These are phyloP conservation scores for Aspergillus fumigatiaffinis DNA, from an alignment of 2,329 filamentous ascomycete species.

Conservation along the genomic window DNA sequence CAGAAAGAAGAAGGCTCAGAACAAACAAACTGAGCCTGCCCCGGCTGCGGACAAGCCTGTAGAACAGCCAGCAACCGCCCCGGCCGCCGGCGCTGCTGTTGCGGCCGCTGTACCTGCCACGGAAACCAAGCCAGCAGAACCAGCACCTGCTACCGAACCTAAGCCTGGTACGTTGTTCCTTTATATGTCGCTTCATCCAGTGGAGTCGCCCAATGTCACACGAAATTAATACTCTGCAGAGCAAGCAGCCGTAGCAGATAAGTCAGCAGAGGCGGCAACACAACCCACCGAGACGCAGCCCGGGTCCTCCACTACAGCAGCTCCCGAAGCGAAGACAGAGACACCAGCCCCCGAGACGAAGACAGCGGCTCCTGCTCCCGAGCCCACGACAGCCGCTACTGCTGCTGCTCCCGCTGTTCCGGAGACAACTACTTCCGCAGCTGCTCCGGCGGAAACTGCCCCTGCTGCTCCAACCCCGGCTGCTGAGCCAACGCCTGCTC, in stretches of 20 bases:
- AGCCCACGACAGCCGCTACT: not conserved
- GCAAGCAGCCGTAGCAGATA: slow-evolving; percentile 8
- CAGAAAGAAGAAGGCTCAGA: slow-evolving; percentile 25
- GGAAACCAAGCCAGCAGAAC: slow-evolving; percentile 1
- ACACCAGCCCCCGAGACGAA: slow-evolving; percentile 4
- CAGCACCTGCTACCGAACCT: slow-evolving; percentile 7
- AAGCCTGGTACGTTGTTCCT: slow-evolving; percentile 12
- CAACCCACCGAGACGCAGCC: slow-evolving; percentile 9
- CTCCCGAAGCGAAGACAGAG: slow-evolving; percentile 3
- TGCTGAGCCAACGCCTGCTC: slow-evolving; percentile 3
- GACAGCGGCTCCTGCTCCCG: slow-evolving; percentile 4
- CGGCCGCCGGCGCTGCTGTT: slow-evolving; percentile 6
- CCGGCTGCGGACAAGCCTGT: slow-evolving; percentile 10
- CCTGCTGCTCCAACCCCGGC: not conserved
- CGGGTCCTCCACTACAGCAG: slow-evolving; percentile 8
- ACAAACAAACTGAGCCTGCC: slow-evolving; percentile 5
- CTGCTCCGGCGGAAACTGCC: not conserved
- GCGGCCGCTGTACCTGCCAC: slow-evolving; percentile 4
- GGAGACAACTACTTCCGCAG: slow-evolving; percentile 6
- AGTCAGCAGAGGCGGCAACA: slow-evolving; percentile 7
- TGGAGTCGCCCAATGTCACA: not conserved
- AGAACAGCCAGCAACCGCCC: slow-evolving; percentile 8
- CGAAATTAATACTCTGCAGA: not conserved
- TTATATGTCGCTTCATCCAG: not conserved
- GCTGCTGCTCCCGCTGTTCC: slow-evolving; percentile 4